These are phyloP conservation scores for Secale cereale DNA, from an alignment of 176 grass and related monocot genomes.

Conservation along the genomic window DNA sequence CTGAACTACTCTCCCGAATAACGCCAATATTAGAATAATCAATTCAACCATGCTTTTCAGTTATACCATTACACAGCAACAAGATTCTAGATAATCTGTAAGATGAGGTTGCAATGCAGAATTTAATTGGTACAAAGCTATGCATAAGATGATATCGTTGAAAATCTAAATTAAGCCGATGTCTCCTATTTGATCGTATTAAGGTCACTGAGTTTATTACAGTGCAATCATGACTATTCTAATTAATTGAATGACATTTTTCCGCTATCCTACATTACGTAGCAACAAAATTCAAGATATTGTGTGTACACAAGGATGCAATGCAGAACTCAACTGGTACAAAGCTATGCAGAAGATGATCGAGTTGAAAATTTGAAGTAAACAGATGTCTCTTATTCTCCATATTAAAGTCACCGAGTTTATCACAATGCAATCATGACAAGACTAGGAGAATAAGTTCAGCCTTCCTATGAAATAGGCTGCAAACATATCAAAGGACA, in stretches of 20 bases:
- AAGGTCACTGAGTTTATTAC: not conserved
- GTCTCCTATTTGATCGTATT: not conserved
- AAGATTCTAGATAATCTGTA: not conserved
- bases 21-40: not conserved
- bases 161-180: conserved; percentile 2
- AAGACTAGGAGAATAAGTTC: conserved; percentile 1
- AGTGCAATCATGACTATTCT: not conserved
- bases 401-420: not conserved
- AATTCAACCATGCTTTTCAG: not conserved
- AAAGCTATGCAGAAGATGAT: not conserved
- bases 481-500: conserved; percentile 21
- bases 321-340: not conserved
- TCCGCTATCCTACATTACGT: not conserved
- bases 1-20: not conserved
- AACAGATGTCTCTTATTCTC: not conserved
- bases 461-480: not conserved
- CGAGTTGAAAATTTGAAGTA: conserved; percentile 13
- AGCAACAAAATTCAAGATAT: conserved; percentile 2
- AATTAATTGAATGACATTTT: not conserved
- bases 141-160: not conserved
- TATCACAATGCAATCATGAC: conserved; percentile 15
- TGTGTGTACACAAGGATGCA: not conserved
- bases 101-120: conserved; percentile 1
- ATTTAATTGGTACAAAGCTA: conserved; percentile 10
- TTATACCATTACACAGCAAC: not conserved